Evolutionary conservation across 2,329 filamentous ascomycete genomes (phyloP), one percentile per base, ranked within the genome.

Genomic region (Emericellopsis atlantica): DNA sequence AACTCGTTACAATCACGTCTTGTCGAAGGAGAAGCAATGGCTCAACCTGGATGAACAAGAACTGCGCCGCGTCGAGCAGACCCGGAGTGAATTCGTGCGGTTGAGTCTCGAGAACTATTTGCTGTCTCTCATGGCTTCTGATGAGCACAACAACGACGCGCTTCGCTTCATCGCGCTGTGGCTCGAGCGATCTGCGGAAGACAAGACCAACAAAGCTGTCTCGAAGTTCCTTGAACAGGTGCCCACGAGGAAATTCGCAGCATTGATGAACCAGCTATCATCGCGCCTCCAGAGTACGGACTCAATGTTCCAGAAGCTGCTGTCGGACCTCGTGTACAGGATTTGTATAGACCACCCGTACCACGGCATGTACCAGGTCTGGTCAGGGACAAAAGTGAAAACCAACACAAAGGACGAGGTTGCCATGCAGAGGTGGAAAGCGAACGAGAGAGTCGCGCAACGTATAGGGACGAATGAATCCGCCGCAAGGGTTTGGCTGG

Each of bases 321-420:
- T 99, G 2, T 75, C 78, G 40, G 67, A 70, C 2, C 65, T 98
- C 15, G 79, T 96, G 4, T 77, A 79, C 52, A 80, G 79, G 8
- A 95, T 98, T 42, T 96, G 90, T 54, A 70, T 75, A 10, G 88
- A 98, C 43, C 92, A 99, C 60, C 93, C 92, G 0, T 95, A 89
- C 57, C 93, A 98, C 55, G 88, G 88, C 38, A 90, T 96, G 79
- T 94, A 98, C 56, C 89, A 96, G 51, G 86, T 98, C 34, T 95
- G 90, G 68, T 85, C 89, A 3, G 81, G 83, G 18, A 79, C 76
- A 36, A 84, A 80, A 51, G 78, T 74, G 40, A 81, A 79, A 44
- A 74, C 72, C 39, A 79, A 81, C 50, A 70, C 69, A 40, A 80
- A 83, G 49, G 90, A 95, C 48, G 76, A 83, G 33, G 74, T 82